Percentiles rank a stretch among this genome's conserved stretches.
phyloP scores from a whole-genome alignment of 768 basidiomycete genomes.

The Kwoniella shandongensis region DNA sequence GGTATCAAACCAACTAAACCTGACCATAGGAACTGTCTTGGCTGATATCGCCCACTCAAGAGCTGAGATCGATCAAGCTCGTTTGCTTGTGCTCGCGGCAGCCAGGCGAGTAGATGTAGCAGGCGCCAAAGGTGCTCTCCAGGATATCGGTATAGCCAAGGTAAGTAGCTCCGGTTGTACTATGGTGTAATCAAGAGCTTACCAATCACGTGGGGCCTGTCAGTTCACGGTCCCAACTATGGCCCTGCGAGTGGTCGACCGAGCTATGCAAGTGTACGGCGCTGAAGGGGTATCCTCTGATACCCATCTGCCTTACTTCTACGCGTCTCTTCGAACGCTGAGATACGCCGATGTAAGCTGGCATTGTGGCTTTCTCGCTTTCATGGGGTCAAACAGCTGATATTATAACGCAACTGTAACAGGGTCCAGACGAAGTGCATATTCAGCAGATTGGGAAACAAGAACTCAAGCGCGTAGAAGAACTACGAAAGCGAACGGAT shows the following conservation, averaged over 20 bases:
- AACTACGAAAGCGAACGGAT: conserved; percentile 51
- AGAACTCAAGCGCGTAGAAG: conserved; percentile 76
- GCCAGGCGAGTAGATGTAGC: conserved; percentile 88
- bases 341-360: conserved; percentile 59
- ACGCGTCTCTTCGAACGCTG: conserved; percentile 79
- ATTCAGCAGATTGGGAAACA: conserved; percentile 90
- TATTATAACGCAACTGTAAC: neutral
- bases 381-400: conserved; percentile 15
- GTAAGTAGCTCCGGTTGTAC: conserved; percentile 60
- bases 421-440: conserved; percentile 67
- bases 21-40: conserved; percentile 70
- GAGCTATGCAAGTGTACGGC: conserved; percentile 93
- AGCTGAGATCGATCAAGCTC: conserved; percentile 85
- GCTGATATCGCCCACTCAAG: conserved; percentile 88
- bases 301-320: conserved; percentile 72
- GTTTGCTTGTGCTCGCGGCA: conserved; percentile 86
- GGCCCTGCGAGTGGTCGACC: conserved; percentile 84
- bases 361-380: neutral
- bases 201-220: neutral
- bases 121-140: conserved; percentile 89
- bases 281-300: conserved; percentile 96
- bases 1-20: neutral
- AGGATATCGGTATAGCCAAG: conserved; percentile 98
- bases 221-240: conserved; percentile 92
- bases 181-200: too few species aligned